These are phyloP conservation scores for Beverwykella pulmonaria DNA, from an alignment of 495 filamentous ascomycete genomes.

Conservation along the genomic window DNA sequence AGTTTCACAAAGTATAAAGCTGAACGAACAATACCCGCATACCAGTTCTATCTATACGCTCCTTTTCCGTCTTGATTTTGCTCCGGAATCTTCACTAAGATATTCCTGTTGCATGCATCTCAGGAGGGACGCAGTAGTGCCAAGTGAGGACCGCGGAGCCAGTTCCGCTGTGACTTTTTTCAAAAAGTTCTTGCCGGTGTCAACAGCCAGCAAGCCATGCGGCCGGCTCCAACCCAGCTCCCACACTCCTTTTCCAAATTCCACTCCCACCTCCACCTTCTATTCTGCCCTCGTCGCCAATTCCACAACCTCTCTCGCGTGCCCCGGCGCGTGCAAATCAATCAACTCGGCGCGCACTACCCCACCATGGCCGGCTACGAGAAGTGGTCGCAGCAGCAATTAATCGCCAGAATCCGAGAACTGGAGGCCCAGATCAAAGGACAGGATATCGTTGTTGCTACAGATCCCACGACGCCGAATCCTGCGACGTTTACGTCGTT, in stretches of 20 bases:
- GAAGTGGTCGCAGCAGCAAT: slow-evolving; percentile 23
- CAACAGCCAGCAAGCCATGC: neutral
- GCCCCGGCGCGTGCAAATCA: slow-evolving; percentile 2
- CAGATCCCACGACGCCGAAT: slow-evolving; percentile 3
- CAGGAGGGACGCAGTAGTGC: neutral
- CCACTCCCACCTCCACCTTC: neutral
- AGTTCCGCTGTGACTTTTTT: neutral
- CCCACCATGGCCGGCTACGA: slow-evolving; percentile 10
- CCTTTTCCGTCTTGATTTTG: no score
- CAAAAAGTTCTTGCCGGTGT: neutral
- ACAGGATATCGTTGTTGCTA: neutral
- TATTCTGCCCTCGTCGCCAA: slow-evolving; percentile 10
- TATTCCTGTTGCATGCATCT: no score
- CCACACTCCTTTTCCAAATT: slow-evolving; percentile 17
- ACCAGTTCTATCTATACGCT: no score
- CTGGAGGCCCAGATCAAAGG: slow-evolving; percentile 17
- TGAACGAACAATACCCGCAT: no score
- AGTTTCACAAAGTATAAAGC: no score
- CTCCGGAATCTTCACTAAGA: no score
- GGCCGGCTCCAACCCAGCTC: neutral
- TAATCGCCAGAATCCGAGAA: slow-evolving; percentile 28
- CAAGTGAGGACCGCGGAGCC: neutral
- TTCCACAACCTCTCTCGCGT: slow-evolving; percentile 32
- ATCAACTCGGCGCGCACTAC: neutral
- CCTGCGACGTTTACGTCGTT: neutral